phyloP scores from a whole-genome alignment of 2,329 filamentous ascomycete genomes.

The Ambrosiella xylebori region DNA sequence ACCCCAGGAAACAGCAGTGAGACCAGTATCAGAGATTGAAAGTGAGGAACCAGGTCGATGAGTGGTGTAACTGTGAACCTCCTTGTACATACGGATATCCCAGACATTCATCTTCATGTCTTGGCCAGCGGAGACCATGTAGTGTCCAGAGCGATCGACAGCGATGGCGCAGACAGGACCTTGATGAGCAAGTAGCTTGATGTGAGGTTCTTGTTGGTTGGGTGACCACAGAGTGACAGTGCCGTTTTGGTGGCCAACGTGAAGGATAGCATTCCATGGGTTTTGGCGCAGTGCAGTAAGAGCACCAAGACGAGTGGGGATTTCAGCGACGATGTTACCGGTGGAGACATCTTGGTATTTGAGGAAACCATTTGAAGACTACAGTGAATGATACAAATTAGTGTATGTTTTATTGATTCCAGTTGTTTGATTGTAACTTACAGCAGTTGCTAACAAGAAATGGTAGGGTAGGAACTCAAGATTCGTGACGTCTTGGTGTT shows the following conservation, averaged over 20 bases:
- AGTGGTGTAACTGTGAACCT: constrained; percentile 78
- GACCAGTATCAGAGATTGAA: constrained; percentile 71
- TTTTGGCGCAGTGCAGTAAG: constrained; percentile 78
- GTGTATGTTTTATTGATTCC: background rate
- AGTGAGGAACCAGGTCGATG: constrained; percentile 67
- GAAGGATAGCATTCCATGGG: constrained; percentile 77
- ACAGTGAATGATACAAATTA: constrained; percentile 14
- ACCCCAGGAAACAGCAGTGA: constrained; percentile 82
- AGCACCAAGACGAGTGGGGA: constrained; percentile 68
- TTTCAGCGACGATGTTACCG: constrained; percentile 70
- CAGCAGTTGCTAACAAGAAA: constrained; percentile 75
- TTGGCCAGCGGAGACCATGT: constrained; percentile 88
- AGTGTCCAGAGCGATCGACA: constrained; percentile 75
- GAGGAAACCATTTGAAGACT: constrained; percentile 66
- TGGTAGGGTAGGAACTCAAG: constrained; percentile 96
- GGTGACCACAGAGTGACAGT: constrained; percentile 92
- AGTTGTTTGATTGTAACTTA: constrained; percentile 25
- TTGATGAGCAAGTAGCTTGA: constrained; percentile 77
- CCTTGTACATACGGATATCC: constrained; percentile 88
- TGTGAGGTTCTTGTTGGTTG: constrained; percentile 68
- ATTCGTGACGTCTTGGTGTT: constrained; percentile 78
- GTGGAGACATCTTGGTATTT: constrained; percentile 95
- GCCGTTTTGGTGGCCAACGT: constrained; percentile 88
- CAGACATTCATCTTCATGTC: constrained; percentile 86
- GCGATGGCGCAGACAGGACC: constrained; percentile 76